Conservation (phyloP, 768 basidiomycete species). For the Leccinum ochraceum region DNA sequence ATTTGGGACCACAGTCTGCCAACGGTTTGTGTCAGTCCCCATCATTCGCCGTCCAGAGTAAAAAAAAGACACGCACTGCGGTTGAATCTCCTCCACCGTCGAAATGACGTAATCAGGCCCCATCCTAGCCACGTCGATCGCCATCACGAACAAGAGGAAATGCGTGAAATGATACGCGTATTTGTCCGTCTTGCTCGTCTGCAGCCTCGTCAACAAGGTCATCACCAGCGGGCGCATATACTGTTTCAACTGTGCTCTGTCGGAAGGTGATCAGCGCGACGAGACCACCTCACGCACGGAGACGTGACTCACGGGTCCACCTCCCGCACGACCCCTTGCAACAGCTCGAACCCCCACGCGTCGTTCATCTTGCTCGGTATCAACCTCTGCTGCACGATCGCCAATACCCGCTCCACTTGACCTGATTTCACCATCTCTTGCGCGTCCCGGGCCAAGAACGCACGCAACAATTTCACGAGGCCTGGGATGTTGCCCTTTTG, state of each 20-base stretch:
- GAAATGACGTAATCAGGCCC: conserved; percentile 78
- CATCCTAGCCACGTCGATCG: conserved; percentile 70
- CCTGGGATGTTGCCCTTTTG: conserved; percentile 95
- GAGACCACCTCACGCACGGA: background rate
- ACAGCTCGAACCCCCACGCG: conserved; percentile 85
- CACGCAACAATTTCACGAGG: conserved; percentile 82
- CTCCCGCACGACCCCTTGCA: conserved; percentile 72
- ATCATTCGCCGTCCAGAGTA: background rate
- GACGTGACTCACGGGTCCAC: conserved; percentile 67
- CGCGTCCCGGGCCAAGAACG: conserved; percentile 76
- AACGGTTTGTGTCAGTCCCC: background rate
- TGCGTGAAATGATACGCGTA: conserved; percentile 80
- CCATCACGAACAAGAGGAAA: conserved; percentile 76
- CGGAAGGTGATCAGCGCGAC: background rate
- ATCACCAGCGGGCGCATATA: conserved; percentile 77
- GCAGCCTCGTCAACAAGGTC: conserved; percentile 82
- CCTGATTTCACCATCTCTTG: conserved; percentile 63
- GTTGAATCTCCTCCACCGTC: conserved; percentile 82
- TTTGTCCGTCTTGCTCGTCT: conserved; percentile 85
- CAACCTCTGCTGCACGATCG: conserved; percentile 87
- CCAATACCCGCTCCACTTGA: conserved; percentile 78
- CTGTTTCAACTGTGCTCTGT: conserved; percentile 61
- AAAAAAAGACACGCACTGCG: conserved; percentile 49
- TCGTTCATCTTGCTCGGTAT: conserved; percentile 89
- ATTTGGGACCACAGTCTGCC: conserved; percentile 78